These are phyloP conservation scores for Leccinum griseonigrum DNA, from an alignment of 1,284 basidiomycete species.

Conservation along the genomic window DNA sequence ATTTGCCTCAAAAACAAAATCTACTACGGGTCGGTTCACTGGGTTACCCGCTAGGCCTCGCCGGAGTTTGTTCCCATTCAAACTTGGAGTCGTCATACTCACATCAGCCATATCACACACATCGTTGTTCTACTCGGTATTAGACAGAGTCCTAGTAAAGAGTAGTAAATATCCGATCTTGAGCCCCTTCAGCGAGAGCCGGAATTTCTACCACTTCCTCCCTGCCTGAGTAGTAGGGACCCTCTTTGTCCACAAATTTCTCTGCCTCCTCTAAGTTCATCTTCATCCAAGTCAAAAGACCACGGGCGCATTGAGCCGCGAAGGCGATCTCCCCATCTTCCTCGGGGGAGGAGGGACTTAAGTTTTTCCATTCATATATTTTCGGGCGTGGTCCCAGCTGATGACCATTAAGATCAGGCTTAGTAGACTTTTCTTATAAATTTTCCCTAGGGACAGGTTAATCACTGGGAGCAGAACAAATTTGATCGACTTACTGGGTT, in stretches of 20 bases:
- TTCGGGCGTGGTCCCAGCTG: background rate
- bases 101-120: too few relatives aligned
- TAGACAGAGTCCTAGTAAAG: too few relatives aligned
- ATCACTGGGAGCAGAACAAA: background rate
- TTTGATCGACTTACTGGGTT: background rate
- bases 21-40: too few relatives aligned
- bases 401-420: constrained; percentile 1
- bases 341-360: background rate
- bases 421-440: background rate
- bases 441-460: background rate
- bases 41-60: too few relatives aligned
- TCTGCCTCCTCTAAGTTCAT: background rate
- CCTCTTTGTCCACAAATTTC: background rate
- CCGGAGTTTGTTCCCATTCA: too few relatives aligned
- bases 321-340: background rate
- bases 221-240: background rate
- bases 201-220: background rate
- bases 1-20: too few relatives aligned
- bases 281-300: background rate
- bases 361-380: background rate
- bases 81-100: too few relatives aligned
- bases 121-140: too few relatives aligned
- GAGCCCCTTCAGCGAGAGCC: background rate
- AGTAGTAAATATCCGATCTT: background rate
- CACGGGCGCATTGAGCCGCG: background rate